Percentiles rank a stretch among this genome's conserved stretches.
phyloP scores from a whole-genome alignment of 805 yeast species.

The Zygosaccharomyces siamensis region DNA sequence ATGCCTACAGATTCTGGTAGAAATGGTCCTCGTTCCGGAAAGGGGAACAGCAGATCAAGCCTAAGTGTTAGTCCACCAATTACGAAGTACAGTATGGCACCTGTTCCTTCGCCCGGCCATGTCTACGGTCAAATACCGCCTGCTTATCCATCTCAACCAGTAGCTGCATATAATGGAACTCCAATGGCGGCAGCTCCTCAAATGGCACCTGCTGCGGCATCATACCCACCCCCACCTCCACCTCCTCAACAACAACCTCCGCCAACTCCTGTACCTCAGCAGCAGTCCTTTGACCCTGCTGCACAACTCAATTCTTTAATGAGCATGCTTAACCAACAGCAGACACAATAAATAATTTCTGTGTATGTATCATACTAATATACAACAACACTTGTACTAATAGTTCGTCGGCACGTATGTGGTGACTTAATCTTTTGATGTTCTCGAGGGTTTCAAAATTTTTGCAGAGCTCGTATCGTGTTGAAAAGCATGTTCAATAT shows the following conservation, averaged over 20 bases:
- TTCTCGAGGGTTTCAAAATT: slow-evolving; percentile 1
- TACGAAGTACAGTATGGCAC: slow-evolving; percentile 16
- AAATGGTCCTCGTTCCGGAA: slow-evolving; percentile 79
- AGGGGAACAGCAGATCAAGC: slow-evolving; percentile 41
- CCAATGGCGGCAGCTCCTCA: slow-evolving; percentile 15
- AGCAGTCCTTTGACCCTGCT: slow-evolving; percentile 32
- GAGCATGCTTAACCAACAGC: slow-evolving; percentile 41
- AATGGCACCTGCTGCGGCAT: slow-evolving; percentile 12
- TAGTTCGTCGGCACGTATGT: background rate
- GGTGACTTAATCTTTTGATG: background rate
- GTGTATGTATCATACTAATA: background rate
- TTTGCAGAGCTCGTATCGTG: background rate
- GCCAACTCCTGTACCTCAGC: slow-evolving; percentile 22
- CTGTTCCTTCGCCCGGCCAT: slow-evolving; percentile 16
- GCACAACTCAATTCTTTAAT: slow-evolving; percentile 41
- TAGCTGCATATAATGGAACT: slow-evolving; percentile 10
- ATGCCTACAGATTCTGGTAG: slow-evolving; percentile 88
- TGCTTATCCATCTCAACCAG: slow-evolving; percentile 17
- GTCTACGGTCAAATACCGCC: slow-evolving; percentile 22
- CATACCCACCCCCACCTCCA: slow-evolving; percentile 16
- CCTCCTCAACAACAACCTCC: slow-evolving; percentile 17
- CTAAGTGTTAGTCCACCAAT: slow-evolving; percentile 32
- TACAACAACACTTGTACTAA: background rate
- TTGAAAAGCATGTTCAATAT: background rate
- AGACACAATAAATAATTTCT: slow-evolving; percentile 14